Base-by-base conservation (phyloP, 129 eudicot genomes). In the Flaveria bidentis region DNA sequence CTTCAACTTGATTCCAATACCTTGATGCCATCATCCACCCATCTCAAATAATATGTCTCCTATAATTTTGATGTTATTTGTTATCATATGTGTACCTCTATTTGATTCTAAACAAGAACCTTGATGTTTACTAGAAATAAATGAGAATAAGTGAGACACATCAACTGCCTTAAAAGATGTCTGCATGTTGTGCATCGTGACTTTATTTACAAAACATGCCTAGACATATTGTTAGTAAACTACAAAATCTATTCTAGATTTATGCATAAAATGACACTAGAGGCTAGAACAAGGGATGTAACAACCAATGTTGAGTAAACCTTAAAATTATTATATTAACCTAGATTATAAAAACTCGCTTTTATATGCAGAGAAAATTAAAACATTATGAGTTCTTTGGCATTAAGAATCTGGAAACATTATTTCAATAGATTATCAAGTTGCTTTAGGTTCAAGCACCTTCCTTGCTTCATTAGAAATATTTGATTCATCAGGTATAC, bases 371-470 rank as follows among this genome's bases (percentile, higher is more conserved):
- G 22, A 25, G 66, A 23, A 12, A 16, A 57, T 57, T 57, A 57
- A 57, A 12, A 25, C 41, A 36, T 12, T 23, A 36, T 3, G 39
- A 60, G 39, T 36, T 53, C 65, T 52, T 17, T 52, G 65, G 66
- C 8, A 72, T 33, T 30, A 53, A 72, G 76, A 72, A 72, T 46
- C 67, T 39, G 39, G 30, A 72, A 11, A 17, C 25, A 53, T 55
- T 67, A 45, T 39, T 60, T 9, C 8, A 23, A 16, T 60, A 25
- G 36, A 60, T 10, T 60, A 60, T 25, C 39, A 60, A 25, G 39
- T 25, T 23, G 60, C 66, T 60, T 60, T 60, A 13, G 39, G 26
- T 25, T 60, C n/a, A 60, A 60, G 66, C 6, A 25, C n/a, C 66
- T 60, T 60, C 66, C n/a, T 16, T 11, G 66, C 23, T 60, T 60